phyloP scores from a whole-genome alignment of 2,329 filamentous ascomycete species.

The Aspergillus neotritici region DNA sequence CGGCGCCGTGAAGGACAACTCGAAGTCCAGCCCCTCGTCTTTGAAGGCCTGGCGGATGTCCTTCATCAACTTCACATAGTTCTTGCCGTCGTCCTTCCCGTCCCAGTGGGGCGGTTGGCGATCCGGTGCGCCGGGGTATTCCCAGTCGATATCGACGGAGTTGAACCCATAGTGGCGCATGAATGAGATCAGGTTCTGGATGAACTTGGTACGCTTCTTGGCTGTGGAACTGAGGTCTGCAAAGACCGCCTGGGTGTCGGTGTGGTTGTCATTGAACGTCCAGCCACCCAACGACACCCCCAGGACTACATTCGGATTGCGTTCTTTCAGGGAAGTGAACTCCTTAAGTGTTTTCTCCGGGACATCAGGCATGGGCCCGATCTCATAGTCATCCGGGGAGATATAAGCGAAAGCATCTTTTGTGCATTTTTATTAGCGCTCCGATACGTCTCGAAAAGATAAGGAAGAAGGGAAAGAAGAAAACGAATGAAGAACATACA shows the following conservation, averaged over 20 bases:
- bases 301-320: not conserved
- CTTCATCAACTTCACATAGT: not conserved
- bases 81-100: not conserved
- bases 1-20: constrained; percentile 11
- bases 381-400: constrained; percentile 2
- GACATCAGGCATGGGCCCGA: constrained; percentile 2
- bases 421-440: not conserved
- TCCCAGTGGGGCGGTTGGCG: constrained; percentile 1
- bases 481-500: constrained; percentile 4
- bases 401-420: constrained; percentile 10
- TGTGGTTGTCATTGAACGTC: constrained; percentile 10
- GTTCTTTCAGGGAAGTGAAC: constrained; percentile 5
- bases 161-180: constrained; percentile 5
- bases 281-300: constrained; percentile 10
- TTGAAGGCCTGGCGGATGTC: not conserved
- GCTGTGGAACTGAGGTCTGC: constrained; percentile 1
- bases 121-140: constrained; percentile 3
- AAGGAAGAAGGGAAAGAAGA: not conserved
- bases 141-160: constrained; percentile 8
- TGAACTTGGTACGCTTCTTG: not conserved
- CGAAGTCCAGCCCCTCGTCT: not conserved
- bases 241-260: constrained; percentile 4
- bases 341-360: not conserved
- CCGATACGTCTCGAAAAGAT: not conserved
- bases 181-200: constrained; percentile 1